phyloP scores from a whole-genome alignment of 179 eudicot genomes.

The Actinidia polygama region DNA sequence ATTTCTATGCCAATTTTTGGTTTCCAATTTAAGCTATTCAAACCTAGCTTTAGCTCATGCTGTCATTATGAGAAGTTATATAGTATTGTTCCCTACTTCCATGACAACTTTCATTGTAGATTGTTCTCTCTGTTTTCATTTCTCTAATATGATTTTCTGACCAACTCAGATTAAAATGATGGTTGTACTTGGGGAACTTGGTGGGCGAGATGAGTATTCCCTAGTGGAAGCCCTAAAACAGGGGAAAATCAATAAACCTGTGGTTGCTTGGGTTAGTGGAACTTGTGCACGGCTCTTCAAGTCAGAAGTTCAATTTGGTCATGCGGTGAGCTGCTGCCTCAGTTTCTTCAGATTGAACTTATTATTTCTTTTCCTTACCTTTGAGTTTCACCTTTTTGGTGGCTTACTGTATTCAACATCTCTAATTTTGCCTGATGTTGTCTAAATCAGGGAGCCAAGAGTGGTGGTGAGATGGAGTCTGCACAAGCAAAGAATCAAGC shows the following conservation, averaged over 20 bases:
- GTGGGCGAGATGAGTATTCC: slow-evolving; percentile 98
- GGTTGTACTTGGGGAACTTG: slow-evolving; percentile 98
- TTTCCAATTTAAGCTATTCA: background rate
- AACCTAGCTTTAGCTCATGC: background rate
- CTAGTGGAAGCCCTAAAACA: slow-evolving; percentile 97
- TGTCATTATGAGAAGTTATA: background rate
- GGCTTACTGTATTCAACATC: background rate
- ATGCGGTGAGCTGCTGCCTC: slow-evolving; percentile 68
- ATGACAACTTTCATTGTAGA: background rate
- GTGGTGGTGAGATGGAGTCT: slow-evolving; percentile 98
- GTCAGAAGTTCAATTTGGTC: slow-evolving; percentile 99
- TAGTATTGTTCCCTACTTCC: background rate
- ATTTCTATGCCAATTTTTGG: background rate
- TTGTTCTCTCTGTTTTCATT: background rate
- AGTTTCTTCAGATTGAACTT: background rate
- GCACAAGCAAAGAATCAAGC: slow-evolving; percentile 99
- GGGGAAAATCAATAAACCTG: slow-evolving; percentile 91
- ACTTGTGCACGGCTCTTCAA: slow-evolving; percentile 98
- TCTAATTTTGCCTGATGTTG: slow-evolving; percentile 20
- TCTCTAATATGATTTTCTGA: slow-evolving; percentile 21
- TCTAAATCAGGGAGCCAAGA: slow-evolving; percentile 84
- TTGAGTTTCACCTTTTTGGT: background rate
- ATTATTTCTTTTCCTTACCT: background rate
- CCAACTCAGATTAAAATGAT: slow-evolving; percentile 80
- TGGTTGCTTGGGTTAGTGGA: slow-evolving; percentile 99